Base-by-base conservation (phyloP, 208 protist genomes). In the Lotmaria passim region DNA sequence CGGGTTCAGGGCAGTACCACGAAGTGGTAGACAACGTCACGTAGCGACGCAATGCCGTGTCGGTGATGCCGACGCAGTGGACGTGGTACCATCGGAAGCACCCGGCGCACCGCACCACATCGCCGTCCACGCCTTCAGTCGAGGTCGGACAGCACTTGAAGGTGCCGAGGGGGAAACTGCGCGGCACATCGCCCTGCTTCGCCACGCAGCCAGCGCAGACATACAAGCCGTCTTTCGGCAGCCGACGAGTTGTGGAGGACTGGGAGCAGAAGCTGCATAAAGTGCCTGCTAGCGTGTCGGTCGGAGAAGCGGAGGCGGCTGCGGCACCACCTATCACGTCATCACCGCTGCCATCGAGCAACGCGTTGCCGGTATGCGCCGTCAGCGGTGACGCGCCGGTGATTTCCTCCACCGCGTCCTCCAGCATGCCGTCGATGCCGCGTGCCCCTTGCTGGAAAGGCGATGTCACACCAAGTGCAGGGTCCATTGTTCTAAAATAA, bases 91-190 rank as follows among this genome's bases (percentile, higher is more conserved):
- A 96, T 5, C 80, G 58, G 23, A 59, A 60, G 77, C 91, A 96
- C 19, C 69, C 61, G 31, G 69, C 69, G 44, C 91, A 96, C 15
- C 80, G 85, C 44, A 93, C 73, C 12, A 96, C 89, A n/a, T 85
- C 82, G 28, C 80, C 83, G 17, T 82, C 67, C 7, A 74, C 81
- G 23, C 85, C 89, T 60, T 82, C 81, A 5, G 82, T 84, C 21
- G 83, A 81, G 21, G 87, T 86, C 0, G 91, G 91, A 63, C 91
- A 96, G 72, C 91, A 96, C 75, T 81, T 86, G 52, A 96, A 87
- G 34, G 87, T 96, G 51, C 88, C 87, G 2, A 84, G 73, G 0
- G 86, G 85, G 65, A 92, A 92, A 0, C 52, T 46, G 51, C 65
- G 69, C 12, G 55, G 57, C 12, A 41, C 52, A 47, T 68, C 48